Conservation (phyloP, 495 filamentous ascomycete species). For the Tuber brumale region DNA sequence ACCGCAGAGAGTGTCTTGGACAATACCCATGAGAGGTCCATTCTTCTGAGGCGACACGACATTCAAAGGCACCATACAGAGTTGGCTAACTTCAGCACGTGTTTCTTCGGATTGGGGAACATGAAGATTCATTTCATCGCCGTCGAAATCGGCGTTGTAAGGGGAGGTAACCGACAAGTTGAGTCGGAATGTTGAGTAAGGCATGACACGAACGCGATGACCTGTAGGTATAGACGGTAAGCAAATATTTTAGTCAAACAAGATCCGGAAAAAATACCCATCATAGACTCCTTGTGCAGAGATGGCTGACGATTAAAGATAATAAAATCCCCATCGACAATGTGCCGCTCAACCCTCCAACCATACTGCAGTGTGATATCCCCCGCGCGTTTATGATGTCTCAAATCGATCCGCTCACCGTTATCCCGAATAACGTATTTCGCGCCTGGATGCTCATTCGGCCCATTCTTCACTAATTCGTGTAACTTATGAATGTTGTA, state of each 20-base stretch:
- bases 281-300: slow-evolving; percentile 99
- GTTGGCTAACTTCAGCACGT: slow-evolving; percentile 80
- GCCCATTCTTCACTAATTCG: slow-evolving; percentile 80
- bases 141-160: slow-evolving; percentile 99
- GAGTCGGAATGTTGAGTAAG: slow-evolving; percentile 93
- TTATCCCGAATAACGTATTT: slow-evolving; percentile 89
- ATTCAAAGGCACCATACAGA: slow-evolving; percentile 93
- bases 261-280: slow-evolving; percentile 53
- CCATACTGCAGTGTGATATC: slow-evolving; percentile 82
- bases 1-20: slow-evolving; percentile 93
- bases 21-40: slow-evolving; percentile 97
- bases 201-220: slow-evolving; percentile 94
- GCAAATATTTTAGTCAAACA: not conserved
- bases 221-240: slow-evolving; percentile 23
- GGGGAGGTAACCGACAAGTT: slow-evolving; percentile 96
- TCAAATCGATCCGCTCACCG: slow-evolving; percentile 87
- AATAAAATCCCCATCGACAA: slow-evolving; percentile 92
- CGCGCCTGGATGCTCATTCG: slow-evolving; percentile 88
- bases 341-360: slow-evolving; percentile 96
- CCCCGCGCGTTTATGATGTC: slow-evolving; percentile 77
- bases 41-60: slow-evolving; percentile 98
- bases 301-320: slow-evolving; percentile 99
- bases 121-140: slow-evolving; percentile 99
- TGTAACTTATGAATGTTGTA: slow-evolving; percentile 95
- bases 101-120: slow-evolving; percentile 96